phyloP scores from a whole-genome alignment of 2,329 filamentous ascomycete species.

The Ascochyta rabiei region DNA sequence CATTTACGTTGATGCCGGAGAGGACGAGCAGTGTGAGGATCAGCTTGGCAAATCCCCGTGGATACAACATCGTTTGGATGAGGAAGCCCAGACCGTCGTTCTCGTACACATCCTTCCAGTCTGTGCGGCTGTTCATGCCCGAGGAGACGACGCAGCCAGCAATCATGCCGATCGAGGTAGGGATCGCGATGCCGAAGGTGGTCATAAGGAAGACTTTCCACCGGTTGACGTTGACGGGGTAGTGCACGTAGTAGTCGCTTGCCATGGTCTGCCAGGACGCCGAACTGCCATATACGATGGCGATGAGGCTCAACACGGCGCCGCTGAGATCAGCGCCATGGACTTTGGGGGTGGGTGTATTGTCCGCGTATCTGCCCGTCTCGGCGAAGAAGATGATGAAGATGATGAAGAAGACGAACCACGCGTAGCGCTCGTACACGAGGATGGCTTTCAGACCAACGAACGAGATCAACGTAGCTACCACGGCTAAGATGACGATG shows the following conservation, averaged over 20 bases:
- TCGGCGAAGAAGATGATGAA: constrained; percentile 57
- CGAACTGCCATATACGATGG: constrained; percentile 47
- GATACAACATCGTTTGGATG: constrained; percentile 54
- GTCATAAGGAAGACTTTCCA: constrained; percentile 53
- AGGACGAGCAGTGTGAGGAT: constrained; percentile 53
- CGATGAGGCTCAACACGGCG: constrained; percentile 33
- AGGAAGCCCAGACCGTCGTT: constrained; percentile 56
- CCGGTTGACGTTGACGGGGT: constrained; percentile 47
- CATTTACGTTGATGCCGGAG: constrained; percentile 54
- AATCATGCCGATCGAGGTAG: constrained; percentile 53
- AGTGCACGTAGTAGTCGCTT: constrained; percentile 54
- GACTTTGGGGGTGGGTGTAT: constrained; percentile 40
- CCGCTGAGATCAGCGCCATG: constrained; percentile 46
- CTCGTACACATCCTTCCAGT: constrained; percentile 50
- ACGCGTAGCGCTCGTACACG: constrained; percentile 57
- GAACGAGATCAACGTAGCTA: constrained; percentile 47
- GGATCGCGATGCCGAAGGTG: constrained; percentile 50
- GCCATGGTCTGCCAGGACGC: constrained; percentile 51
- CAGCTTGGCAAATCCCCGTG: constrained; percentile 56
- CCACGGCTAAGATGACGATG: constrained; percentile 51
- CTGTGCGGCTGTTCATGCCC: constrained; percentile 39
- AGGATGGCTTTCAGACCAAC: constrained; percentile 53
- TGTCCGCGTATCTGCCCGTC: constrained; percentile 53
- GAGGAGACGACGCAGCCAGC: constrained; percentile 53
- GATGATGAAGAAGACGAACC: constrained; percentile 56